Base-by-base conservation (phyloP, 108 stramenopile genomes). In the Skeletonema potamos region DNA sequence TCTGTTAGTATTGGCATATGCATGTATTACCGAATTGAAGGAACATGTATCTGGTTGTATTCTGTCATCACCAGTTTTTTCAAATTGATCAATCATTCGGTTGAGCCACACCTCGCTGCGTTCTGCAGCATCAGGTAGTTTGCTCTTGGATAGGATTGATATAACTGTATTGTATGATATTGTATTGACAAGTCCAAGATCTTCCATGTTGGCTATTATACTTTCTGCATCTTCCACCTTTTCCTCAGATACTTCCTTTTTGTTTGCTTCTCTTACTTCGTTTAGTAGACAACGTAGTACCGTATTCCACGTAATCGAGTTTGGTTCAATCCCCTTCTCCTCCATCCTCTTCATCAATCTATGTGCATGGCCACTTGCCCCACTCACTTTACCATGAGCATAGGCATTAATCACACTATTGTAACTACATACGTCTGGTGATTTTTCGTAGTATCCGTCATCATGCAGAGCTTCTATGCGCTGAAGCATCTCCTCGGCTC, bases 371-470 rank as follows among this genome's bases (percentile, higher is more conserved):
- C 57, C 72, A 59, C 66, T 58, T 34, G 62, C 54, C 12, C 37
- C 27, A 28, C 29, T 37, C 2, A 30, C 63, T 28, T 65, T 77
- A 7, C 64, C 76, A 48, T 73, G 76, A 66, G 73, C 73, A 28
- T 70, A 79, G 62, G 78, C 78, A 28, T 74, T 79, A 28, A 79
- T 79, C 2, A 79, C 78, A 28, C 73, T 62, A 54, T 79, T 79
- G 59, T 79, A 79, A 29, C 60, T 62, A 10, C 66, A 66, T 13
- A 72, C 70, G 69, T 79, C 78, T 5, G 78, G 90, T 48, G 82
- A 69, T 22, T 80, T 79, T 43, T 82, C 85, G 61, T 92, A 92
- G 44, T 92, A 92, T 27, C 91, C 91, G 63, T 88, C 87, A 17
- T 64, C 46, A 70, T 89, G 77, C 13, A 92, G 62, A 18, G 85